Conservation (phyloP, 371 early-diverging fungal genomes). For the Apophysomyces trapeziformis region DNA sequence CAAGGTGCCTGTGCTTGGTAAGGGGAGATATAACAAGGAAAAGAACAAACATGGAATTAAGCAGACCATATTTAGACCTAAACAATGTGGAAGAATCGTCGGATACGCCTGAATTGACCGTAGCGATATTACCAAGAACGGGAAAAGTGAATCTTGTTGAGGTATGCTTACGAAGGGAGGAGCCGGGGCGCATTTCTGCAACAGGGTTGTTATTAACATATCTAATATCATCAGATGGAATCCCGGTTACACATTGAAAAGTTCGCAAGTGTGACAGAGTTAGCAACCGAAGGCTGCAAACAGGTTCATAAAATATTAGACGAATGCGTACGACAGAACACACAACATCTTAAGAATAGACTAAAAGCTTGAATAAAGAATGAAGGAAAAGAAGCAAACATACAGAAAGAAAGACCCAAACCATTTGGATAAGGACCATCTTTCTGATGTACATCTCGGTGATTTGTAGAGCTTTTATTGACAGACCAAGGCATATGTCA, state of each 20-base stretch:
- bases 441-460: too few relatives aligned
- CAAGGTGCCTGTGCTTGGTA: conserved; percentile 80
- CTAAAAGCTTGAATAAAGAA: conserved; percentile 36
- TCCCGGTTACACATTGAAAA: conserved; percentile 85
- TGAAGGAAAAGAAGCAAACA: too few relatives aligned
- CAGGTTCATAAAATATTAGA: conserved; percentile 82
- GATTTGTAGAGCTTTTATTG: too few relatives aligned
- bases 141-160: conserved; percentile 81
- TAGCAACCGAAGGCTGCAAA: conserved; percentile 86
- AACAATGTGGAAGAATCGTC: conserved; percentile 89
- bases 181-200: too few relatives aligned
- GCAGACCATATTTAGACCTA: conserved; percentile 63
- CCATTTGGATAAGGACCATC: too few relatives aligned
- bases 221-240: conserved; percentile 67
- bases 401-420: too few relatives aligned
- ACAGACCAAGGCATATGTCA: too few relatives aligned
- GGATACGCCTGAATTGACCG: conserved; percentile 88
- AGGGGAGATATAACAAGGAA: not conserved
- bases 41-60: not conserved
- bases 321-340: conserved; percentile 70
- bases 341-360: conserved; percentile 46
- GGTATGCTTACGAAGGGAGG: conserved; percentile 27
- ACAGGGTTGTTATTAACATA: too few relatives aligned
- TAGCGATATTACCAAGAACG: conserved; percentile 84
- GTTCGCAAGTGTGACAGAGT: conserved; percentile 73